phyloP scores from a whole-genome alignment of 2,329 filamentous ascomycete species.

The Phialophora expanda region DNA sequence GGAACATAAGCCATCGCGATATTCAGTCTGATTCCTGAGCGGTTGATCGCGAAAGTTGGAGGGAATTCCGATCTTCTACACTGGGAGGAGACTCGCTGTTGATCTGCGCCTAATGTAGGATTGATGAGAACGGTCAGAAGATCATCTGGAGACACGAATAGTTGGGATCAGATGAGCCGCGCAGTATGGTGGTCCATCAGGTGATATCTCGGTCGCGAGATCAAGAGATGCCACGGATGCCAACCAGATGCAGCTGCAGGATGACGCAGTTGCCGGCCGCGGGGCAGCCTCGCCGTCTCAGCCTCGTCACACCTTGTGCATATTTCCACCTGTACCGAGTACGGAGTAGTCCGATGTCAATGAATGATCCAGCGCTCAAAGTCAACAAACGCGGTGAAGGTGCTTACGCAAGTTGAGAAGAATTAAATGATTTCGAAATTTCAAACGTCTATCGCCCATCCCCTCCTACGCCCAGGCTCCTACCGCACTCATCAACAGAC shows the following conservation, averaged over 20 bases:
- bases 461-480: conserved; percentile 65
- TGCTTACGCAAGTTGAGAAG: background rate
- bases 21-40: background rate
- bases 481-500: conserved; percentile 68
- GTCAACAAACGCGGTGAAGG: background rate
- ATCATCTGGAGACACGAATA: background rate
- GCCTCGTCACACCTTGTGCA: background rate
- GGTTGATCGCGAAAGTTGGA: background rate
- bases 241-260: background rate
- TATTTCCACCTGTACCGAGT: background rate
- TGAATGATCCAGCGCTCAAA: background rate
- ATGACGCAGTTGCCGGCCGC: background rate
- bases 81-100: background rate
- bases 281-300: background rate
- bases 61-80: background rate
- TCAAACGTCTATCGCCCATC: background rate
- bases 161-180: background rate
- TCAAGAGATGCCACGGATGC: background rate
- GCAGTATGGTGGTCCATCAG: background rate
- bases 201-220: background rate
- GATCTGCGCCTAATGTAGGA: background rate
- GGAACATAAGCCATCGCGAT: conserved; percentile 75
- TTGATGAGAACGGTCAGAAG: background rate
- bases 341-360: no score
- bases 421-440: background rate